Conservation (phyloP, 1,284 basidiomycete genomes). For the Austroboletus niveus region DNA sequence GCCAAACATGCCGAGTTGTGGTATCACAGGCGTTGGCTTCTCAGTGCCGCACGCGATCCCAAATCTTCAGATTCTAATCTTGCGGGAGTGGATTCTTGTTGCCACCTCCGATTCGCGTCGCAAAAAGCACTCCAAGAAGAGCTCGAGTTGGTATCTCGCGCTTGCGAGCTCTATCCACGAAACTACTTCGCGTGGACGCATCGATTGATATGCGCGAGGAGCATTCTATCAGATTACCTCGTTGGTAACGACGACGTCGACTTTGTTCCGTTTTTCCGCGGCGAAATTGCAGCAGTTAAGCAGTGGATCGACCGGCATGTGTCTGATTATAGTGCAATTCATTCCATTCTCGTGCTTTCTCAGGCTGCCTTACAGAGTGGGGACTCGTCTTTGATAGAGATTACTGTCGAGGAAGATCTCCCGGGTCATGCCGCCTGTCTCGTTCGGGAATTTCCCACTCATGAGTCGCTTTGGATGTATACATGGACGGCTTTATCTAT, state of each 20-base stretch:
- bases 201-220: conserved; percentile 45
- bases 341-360: conserved; percentile 45
- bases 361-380: conserved; percentile 4
- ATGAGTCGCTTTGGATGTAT: conserved; percentile 65
- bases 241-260: conserved; percentile 8
- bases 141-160: conserved; percentile 41
- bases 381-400: background rate
- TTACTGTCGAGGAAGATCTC: conserved; percentile 8
- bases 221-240: conserved; percentile 10
- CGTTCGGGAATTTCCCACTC: conserved; percentile 45
- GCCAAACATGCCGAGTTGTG: conserved; percentile 65
- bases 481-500: conserved; percentile 4
- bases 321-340: conserved; percentile 62
- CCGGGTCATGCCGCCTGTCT: conserved; percentile 46
- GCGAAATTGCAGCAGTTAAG: conserved; percentile 38
- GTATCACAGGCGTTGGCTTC: conserved; percentile 66
- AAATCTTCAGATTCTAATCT: background rate
- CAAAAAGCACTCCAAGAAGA: conserved; percentile 40
- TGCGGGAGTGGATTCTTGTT: background rate
- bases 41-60: conserved; percentile 31
- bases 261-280: conserved; percentile 34
- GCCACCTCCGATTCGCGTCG: conserved; percentile 18
- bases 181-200: conserved; percentile 71
- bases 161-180: conserved; percentile 59
- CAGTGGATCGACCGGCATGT: conserved; percentile 60